Percentiles rank a stretch among this genome's conserved stretches.
These are phyloP conservation scores for bread wheat (Triticum aestivum) DNA, from an alignment of 176 grass and related monocot species.

Conservation along the genomic window DNA sequence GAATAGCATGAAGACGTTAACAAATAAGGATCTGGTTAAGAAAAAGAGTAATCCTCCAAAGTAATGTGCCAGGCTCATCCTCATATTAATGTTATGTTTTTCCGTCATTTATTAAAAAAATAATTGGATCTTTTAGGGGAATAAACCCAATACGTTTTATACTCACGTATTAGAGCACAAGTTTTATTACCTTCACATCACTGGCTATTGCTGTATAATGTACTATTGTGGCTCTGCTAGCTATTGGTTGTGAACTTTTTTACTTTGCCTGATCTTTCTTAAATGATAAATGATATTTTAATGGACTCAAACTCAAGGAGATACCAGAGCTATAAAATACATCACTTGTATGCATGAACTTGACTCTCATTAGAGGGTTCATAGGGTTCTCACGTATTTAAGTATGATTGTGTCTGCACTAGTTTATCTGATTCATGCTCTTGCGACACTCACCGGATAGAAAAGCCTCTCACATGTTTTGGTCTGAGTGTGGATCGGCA, in stretches of 20 bases:
- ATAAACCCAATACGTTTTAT: not conserved
- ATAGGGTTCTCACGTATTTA: not conserved
- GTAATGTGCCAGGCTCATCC: slow-evolving; percentile 40
- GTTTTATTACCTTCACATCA: not conserved
- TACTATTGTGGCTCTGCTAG: not conserved
- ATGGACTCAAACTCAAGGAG: not conserved
- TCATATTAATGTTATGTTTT: not conserved
- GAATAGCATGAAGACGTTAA: slow-evolving; percentile 87
- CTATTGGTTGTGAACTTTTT: not conserved
- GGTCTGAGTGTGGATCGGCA: not conserved
- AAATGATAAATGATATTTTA: not conserved
- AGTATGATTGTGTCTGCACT: not conserved
- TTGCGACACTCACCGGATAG: not conserved
- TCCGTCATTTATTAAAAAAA: not conserved
- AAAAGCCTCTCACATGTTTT: not conserved
- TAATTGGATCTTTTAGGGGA: not conserved
- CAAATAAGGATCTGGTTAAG: slow-evolving; percentile 46
- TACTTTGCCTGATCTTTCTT: not conserved
- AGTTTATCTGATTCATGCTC: slow-evolving; percentile 7
- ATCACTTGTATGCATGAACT: not conserved
- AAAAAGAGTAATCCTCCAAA: slow-evolving; percentile 69
- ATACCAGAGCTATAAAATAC: not conserved
- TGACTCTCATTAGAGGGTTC: not conserved
- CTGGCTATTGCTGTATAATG: not conserved
- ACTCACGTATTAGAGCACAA: not conserved